Percentiles rank a stretch among this genome's conserved stretches.
Conservation (phyloP, 768 basidiomycete species). For the Tulasnella sp. region DNA sequence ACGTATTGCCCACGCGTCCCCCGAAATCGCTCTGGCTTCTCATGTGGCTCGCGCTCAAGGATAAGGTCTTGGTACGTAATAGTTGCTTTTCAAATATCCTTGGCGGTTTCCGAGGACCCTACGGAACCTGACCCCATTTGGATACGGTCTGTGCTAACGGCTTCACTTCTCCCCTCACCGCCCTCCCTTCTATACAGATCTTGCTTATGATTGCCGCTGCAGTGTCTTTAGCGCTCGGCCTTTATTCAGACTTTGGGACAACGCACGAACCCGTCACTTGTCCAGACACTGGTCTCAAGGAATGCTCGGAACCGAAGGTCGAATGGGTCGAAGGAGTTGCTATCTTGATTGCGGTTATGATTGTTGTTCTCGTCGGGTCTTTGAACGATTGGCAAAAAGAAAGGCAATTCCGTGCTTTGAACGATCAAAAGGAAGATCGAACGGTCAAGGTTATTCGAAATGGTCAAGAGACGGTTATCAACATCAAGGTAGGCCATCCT, state of each 20-base stretch:
- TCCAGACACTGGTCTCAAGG: slow-evolving; percentile 32
- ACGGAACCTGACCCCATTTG: slow-evolving; percentile 15
- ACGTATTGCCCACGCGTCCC: slow-evolving; percentile 65
- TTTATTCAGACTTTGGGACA: slow-evolving; percentile 89
- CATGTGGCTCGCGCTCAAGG: slow-evolving; percentile 84
- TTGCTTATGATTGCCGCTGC: slow-evolving; percentile 88
- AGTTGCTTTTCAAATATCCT: not conserved
- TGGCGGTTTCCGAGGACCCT: not conserved
- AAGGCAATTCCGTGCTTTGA: slow-evolving; percentile 85
- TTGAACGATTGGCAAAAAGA: slow-evolving; percentile 99
- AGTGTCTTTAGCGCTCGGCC: slow-evolving; percentile 85
- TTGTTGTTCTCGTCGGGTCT: slow-evolving; percentile 75
- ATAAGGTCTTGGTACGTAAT: slow-evolving; percentile 75
- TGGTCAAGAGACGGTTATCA: slow-evolving; percentile 65
- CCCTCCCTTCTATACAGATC: slow-evolving; percentile 48
- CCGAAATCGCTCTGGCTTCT: slow-evolving; percentile 66
- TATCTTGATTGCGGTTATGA: slow-evolving; percentile 50
- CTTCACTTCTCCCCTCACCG: not conserved
- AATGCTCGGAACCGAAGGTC: slow-evolving; percentile 61
- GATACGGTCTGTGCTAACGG: slow-evolving; percentile 21
- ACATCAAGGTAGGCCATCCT: slow-evolving; percentile 60
- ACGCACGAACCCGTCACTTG: slow-evolving; percentile 46
- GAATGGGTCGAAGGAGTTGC: slow-evolving; percentile 89
- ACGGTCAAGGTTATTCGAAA: slow-evolving; percentile 77
- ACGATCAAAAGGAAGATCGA: slow-evolving; percentile 94